Evolutionary conservation across 2,329 filamentous ascomycete species (phyloP), one percentile per base, ranked within the genome.

Genomic region (Hymenoscyphus linearis): DNA sequence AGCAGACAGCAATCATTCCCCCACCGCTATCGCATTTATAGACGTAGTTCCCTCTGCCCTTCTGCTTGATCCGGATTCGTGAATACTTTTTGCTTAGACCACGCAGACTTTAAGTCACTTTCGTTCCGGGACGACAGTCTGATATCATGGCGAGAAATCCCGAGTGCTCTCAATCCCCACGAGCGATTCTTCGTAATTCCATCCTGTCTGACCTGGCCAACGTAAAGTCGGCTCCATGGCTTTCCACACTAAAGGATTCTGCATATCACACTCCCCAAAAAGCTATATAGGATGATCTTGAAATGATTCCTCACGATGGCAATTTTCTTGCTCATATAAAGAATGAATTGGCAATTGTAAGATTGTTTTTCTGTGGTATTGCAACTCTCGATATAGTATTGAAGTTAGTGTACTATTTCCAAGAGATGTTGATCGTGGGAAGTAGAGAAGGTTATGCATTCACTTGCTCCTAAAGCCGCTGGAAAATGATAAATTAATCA

Each of bases 1-100:
- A 10, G 1, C 1, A 1, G 1, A 7, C 5, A 7, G 2, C 13
- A 22, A 1, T 44, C 18, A 44, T 2, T 22, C 2, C 18, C 9
- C 7, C 37, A 44, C 3, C 18, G 13, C 3, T 7, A 9, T 1
- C 7, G 9, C n/a, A 9, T 18, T 44, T 4, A 44, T 2, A 44
- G 2, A 9, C 7, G 18, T 44, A 7, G 37, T 44, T 18, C 4
- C 9, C 37, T 44, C 37, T 7, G 2, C 1, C 37, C 16, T 7
- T 18, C 5, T 18, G 16, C 16, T 18, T 31, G 27, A 5, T 9
- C 27, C 4, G 27, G 27, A 31, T 31, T 9, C 27, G 5, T 5
- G 27, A 31, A 5, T 31, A 6, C 9, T 9, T 4, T 4, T 31
- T 6, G 5, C 5, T 31, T 6, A 31, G 27, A 5, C 27, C 27